A percentile compares a stretch with the other conserved stretches of the same genome.
Conservation (phyloP, 257 asterid genomes). For the Ocimum tenuiflorum region DNA sequence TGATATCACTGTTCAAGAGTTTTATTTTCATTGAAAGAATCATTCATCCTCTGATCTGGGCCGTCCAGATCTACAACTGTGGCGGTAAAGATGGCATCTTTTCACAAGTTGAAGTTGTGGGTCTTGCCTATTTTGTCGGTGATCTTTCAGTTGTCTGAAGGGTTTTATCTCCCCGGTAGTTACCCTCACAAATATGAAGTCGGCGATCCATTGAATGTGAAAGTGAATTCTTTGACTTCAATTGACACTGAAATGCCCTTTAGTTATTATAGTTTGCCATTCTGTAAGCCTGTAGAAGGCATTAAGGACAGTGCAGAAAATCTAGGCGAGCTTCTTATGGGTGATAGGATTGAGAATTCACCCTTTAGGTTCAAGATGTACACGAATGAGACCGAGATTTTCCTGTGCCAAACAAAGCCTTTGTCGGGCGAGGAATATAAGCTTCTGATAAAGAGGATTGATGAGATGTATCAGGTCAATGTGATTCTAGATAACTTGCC, state of each 20-base stretch:
- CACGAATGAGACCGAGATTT: conserved; percentile 60
- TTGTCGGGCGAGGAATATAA: conserved; percentile 67
- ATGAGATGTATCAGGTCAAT: conserved; percentile 81
- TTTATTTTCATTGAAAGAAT: conserved; percentile 3
- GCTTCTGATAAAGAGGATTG: conserved; percentile 70
- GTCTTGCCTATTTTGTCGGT: conserved; percentile 36
- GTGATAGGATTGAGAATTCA: conserved; percentile 82
- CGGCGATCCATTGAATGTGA: conserved; percentile 61
- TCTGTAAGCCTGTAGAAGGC: conserved; percentile 59
- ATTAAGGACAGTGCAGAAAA: conserved; percentile 76
- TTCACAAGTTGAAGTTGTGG: conserved; percentile 46
- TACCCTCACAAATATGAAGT: conserved; percentile 65
- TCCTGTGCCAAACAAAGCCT: conserved; percentile 62
- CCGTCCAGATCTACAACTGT: conserved; percentile 47
- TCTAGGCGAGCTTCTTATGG: conserved; percentile 86
- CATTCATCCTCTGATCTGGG: conserved; percentile 39
- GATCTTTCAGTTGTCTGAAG: conserved; percentile 39
- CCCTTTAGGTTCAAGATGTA: conserved; percentile 74
- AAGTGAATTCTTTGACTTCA: too few relatives aligned
- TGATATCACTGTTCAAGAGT: conserved; percentile 6
- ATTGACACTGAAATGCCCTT: too few relatives aligned
- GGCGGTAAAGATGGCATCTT: conserved; percentile 42
- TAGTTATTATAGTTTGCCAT: too few relatives aligned
- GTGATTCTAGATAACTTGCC: conserved; percentile 78
- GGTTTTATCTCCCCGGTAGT: conserved; percentile 84